Evolutionary conservation across 495 filamentous ascomycete species (phyloP).

Genomic region (Penicillium tannophilum): DNA sequence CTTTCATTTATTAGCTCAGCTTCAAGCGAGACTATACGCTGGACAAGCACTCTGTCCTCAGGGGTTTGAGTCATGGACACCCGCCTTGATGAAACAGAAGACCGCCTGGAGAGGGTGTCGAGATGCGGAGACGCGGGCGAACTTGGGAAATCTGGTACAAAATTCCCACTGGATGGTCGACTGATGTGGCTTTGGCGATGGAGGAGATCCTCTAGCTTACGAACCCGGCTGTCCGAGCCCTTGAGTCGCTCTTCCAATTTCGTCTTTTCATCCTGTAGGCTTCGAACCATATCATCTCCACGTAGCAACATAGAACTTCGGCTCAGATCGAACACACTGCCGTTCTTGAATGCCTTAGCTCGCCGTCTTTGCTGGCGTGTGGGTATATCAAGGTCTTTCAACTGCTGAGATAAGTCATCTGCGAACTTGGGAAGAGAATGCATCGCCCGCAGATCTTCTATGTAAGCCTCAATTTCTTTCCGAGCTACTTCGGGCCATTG

Average conservation of each 20-base stretch:
- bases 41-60: slow-evolving; percentile 65
- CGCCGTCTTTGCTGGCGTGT: slow-evolving; percentile 75
- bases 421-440: slow-evolving; percentile 41
- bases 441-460: slow-evolving; percentile 50
- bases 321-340: slow-evolving; percentile 85
- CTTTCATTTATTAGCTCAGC: slow-evolving; percentile 71
- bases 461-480: slow-evolving; percentile 58
- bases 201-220: slow-evolving; percentile 89
- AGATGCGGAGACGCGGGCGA: slow-evolving; percentile 55
- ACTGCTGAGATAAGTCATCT: slow-evolving; percentile 67
- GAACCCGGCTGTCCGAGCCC: slow-evolving; percentile 86
- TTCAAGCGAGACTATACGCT: slow-evolving; percentile 78
- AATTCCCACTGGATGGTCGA: slow-evolving; percentile 70
- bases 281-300: slow-evolving; percentile 76
- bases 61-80: slow-evolving; percentile 66
- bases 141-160: slow-evolving; percentile 53
- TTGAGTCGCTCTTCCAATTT: slow-evolving; percentile 80
- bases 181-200: slow-evolving; percentile 79
- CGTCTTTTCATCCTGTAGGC: slow-evolving; percentile 74
- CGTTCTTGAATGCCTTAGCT: slow-evolving; percentile 92
- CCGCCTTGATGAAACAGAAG: slow-evolving; percentile 66
- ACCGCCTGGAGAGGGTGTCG: slow-evolving; percentile 59
- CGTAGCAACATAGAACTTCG: slow-evolving; percentile 78
- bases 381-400: slow-evolving; percentile 64
- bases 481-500: slow-evolving; percentile 70